These are phyloP conservation scores for Gamarada debralockiae DNA, from an alignment of 495 filamentous ascomycete species.

Conservation along the genomic window DNA sequence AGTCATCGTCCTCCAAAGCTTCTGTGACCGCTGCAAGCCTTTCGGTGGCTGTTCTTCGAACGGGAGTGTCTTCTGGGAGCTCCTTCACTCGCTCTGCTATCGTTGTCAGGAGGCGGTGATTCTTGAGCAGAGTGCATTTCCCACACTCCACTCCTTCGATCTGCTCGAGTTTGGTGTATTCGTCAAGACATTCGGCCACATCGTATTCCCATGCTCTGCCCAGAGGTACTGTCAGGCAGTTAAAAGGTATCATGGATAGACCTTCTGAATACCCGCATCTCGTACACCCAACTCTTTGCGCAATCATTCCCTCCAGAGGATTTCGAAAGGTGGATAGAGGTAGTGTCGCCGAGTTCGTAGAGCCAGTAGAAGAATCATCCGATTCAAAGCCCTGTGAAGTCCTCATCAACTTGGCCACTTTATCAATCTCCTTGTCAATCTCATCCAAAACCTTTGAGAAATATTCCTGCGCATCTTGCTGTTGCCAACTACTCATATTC, in stretches of 20 bases:
- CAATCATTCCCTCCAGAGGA: slow-evolving; percentile 83
- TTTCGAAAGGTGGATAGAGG: slow-evolving; percentile 28
- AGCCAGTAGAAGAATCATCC: slow-evolving; percentile 9
- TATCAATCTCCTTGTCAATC: slow-evolving; percentile 69
- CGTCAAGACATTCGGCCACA: slow-evolving; percentile 73
- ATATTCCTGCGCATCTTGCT: slow-evolving; percentile 98
- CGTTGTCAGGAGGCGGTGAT: slow-evolving; percentile 31
- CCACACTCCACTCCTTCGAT: slow-evolving; percentile 88
- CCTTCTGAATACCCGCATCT: slow-evolving; percentile 83
- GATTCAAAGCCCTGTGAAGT: slow-evolving; percentile 30
- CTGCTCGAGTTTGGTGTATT: slow-evolving; percentile 77
- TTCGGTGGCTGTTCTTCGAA: slow-evolving; percentile 26
- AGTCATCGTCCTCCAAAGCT: slow-evolving; percentile 75
- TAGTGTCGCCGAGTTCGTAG: slow-evolving; percentile 22
- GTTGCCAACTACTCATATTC: slow-evolving; percentile 87
- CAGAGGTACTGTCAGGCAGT: slow-evolving; percentile 84
- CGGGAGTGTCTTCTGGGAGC: slow-evolving; percentile 3
- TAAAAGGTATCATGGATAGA: slow-evolving; percentile 85
- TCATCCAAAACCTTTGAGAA: slow-evolving; percentile 86
- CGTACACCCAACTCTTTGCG: slow-evolving; percentile 87
- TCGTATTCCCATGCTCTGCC: slow-evolving; percentile 54
- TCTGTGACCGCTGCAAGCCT: slow-evolving; percentile 59
- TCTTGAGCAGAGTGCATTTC: slow-evolving; percentile 75
- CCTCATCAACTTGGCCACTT: slow-evolving; percentile 9
- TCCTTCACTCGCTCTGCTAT: slow-evolving; percentile 29